Base-by-base conservation (phyloP, 331 rosid species). In the Prunus yedoensis region DNA sequence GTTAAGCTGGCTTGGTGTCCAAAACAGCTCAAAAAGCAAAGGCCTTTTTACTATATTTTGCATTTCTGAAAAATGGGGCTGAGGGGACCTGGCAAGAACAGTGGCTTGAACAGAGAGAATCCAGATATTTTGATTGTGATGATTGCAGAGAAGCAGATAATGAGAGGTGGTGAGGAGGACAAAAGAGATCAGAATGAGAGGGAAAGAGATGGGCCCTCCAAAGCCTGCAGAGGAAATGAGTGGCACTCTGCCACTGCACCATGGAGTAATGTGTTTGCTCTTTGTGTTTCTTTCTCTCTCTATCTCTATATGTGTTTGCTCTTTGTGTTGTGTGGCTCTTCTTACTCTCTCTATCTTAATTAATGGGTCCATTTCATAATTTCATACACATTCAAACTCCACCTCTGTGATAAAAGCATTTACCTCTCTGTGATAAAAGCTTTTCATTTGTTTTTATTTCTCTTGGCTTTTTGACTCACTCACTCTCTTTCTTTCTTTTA, bases 221-320 rank as follows among this genome's bases (percentile, higher is more conserved):
- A 87, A 84, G 91, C 90, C 97, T 93, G 97, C 84, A 77, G 79
- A 87, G 71, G 67, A 86, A 83, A 87, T 88, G 85, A 89, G 93
- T 84, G 91, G 70, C 89, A 78, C 91, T 82, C 85, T 57, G 18
- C 49, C 87, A 80, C 85, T 82, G 21, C 64, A 46, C 52, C 63
- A 51, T 71, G 46, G 73, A 60, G 83, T 76, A 58, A 60, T 76
- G 50, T 70, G 51, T 8, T 82, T 84, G 77, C 82, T 77, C 27
- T 25, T 25, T 77, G 52, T 52, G n/a, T 57, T 75, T 9, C 18
- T 76, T 65, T 52, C 25, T 64, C 51, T 74, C 12, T 16, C 17
- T 4, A 15, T 18, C 14, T 47, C 15, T 13, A 14, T 11, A 6
- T 38, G 43, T 6, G 43, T 38, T 38, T 38, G 43, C 8, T 38